These are phyloP conservation scores for Eutrema japonicum DNA, from an alignment of 345 rosid genomes.

Conservation along the genomic window DNA sequence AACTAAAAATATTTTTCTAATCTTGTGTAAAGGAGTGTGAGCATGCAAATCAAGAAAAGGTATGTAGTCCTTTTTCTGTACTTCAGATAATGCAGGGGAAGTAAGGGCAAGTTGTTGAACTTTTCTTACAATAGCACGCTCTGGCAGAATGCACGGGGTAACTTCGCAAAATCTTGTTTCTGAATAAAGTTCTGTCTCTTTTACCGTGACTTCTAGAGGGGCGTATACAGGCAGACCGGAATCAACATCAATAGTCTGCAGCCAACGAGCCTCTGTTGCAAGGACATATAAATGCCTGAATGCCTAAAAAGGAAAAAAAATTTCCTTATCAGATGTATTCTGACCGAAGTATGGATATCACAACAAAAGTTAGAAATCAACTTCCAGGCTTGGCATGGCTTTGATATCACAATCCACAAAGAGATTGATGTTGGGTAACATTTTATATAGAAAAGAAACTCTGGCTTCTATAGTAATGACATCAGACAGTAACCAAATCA, in stretches of 20 bases:
- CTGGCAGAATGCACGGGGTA: conserved; percentile 94
- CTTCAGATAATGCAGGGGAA: conserved; percentile 19
- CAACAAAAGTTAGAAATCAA: conserved; percentile 31
- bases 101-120: conserved; percentile 21
- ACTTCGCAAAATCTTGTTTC: conserved; percentile 89
- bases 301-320: conserved; percentile 60
- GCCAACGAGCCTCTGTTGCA: conserved; percentile 95
- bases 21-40: conserved; percentile 16
- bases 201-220: conserved; percentile 82
- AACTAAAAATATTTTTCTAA: conserved; percentile 2
- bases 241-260: conserved; percentile 97
- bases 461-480: conserved; percentile 6
- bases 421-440: conserved; percentile 30
- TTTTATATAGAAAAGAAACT: not conserved
- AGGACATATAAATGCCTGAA: conserved; percentile 96
- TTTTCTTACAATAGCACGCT: conserved; percentile 86
- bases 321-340: conserved; percentile 26
- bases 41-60: conserved; percentile 13
- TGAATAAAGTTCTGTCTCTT: conserved; percentile 81
- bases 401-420: conserved; percentile 27
- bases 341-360: conserved; percentile 25
- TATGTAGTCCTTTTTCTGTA: not conserved
- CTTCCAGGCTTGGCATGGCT: conserved; percentile 27
- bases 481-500: conserved; percentile 19
- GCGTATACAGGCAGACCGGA: conserved; percentile 92